phyloP scores from a whole-genome alignment of 2,329 filamentous ascomycete genomes.

The Neofusicoccum laricinum region DNA sequence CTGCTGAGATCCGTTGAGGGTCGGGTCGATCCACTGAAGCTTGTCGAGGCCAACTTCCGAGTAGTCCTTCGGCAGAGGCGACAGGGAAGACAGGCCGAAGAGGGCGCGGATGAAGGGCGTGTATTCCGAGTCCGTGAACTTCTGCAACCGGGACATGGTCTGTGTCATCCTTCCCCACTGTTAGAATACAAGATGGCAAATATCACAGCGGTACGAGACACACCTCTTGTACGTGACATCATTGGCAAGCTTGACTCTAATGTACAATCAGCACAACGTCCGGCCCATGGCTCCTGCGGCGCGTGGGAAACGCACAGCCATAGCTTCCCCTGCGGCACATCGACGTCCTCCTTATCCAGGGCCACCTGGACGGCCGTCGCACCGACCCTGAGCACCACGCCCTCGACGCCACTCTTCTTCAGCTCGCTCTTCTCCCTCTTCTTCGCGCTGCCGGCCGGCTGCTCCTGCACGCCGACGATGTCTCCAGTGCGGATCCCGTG shows the following conservation, averaged over 20 bases:
- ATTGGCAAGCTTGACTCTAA: conserved; percentile 63
- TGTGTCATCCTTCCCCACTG: conserved; percentile 54
- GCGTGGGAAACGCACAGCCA: conserved; percentile 56
- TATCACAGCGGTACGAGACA: conserved; percentile 3
- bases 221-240: conserved; percentile 64
- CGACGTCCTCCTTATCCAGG: conserved; percentile 61
- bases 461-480: conserved; percentile 72
- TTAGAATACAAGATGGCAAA: background rate
- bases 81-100: conserved; percentile 57
- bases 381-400: conserved; percentile 66
- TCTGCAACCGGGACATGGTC: conserved; percentile 59
- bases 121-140: conserved; percentile 54
- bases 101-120: conserved; percentile 59
- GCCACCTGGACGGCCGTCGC: conserved; percentile 62
- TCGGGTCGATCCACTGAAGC: conserved; percentile 54
- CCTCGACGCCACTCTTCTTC: conserved; percentile 64
- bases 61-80: conserved; percentile 47
- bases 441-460: conserved; percentile 67
- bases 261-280: conserved; percentile 31
- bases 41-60: conserved; percentile 40
- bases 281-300: background rate
- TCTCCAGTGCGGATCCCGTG: conserved; percentile 76
- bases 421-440: conserved; percentile 70
- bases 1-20: conserved; percentile 60
- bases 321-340: conserved; percentile 55